Percentiles rank a stretch among this genome's conserved stretches.
phyloP scores from a whole-genome alignment of 2,329 filamentous ascomycete species.

The Aspergillus neotritici region DNA sequence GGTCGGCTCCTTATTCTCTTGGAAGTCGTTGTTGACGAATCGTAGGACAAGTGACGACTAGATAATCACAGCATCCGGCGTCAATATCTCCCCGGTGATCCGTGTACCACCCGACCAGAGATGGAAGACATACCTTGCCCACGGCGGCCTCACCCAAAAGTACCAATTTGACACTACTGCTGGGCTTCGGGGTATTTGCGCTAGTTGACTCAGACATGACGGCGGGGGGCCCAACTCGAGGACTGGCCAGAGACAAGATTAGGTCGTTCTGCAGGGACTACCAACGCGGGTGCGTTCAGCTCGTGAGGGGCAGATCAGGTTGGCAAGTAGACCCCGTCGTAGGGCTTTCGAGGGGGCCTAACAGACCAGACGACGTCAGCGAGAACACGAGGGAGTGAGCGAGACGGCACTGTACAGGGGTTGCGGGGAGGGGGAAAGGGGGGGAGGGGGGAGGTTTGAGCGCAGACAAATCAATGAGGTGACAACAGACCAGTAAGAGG shows the following conservation, averaged over 20 bases:
- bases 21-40: conserved; percentile 99
- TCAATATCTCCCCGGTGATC: conserved; percentile 16
- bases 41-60: conserved; percentile 95
- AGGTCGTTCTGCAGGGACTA: conserved; percentile 27
- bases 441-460: not conserved
- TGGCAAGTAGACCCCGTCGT: conserved; percentile 3
- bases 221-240: conserved; percentile 14
- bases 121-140: conserved; percentile 68
- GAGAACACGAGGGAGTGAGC: conserved; percentile 11
- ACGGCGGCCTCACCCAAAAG: conserved; percentile 95
- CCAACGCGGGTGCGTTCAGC: conserved; percentile 18
- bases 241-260: conserved; percentile 13
- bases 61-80: conserved; percentile 7
- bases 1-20: conserved; percentile 99
- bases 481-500: conserved; percentile 14
- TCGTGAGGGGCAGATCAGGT: conserved; percentile 15
- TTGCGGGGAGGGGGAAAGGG: conserved; percentile 10
- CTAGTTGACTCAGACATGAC: conserved; percentile 67
- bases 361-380: conserved; percentile 13
- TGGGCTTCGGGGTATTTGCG: conserved; percentile 73
- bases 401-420: conserved; percentile 10
- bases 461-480: conserved; percentile 10
- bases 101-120: conserved; percentile 14
- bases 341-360: conserved; percentile 17
- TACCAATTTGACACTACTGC: conserved; percentile 99